Evolutionary conservation across 23 red algal species (phyloP).

Genomic region (Cyanidioschyzon merolae): DNA sequence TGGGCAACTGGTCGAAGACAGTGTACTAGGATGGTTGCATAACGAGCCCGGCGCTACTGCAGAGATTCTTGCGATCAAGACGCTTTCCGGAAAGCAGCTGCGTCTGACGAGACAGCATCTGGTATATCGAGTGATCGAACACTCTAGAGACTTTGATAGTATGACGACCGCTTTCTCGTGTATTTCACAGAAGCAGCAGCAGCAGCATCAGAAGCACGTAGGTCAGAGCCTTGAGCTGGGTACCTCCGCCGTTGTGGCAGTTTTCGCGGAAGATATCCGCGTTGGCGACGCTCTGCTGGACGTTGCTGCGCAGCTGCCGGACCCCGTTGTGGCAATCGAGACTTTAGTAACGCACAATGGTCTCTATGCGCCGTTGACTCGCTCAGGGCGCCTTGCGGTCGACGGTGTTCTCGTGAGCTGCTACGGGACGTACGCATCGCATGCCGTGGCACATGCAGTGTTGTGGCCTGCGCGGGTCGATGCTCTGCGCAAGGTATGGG

Average conservation of each 20-base stretch:
- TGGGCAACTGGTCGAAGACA: not conserved
- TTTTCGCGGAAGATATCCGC: not conserved
- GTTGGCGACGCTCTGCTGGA: not conserved
- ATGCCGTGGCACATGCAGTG: conserved; percentile 15
- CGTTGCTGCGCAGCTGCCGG: not conserved
- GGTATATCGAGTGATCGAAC: not conserved
- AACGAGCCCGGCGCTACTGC: not conserved
- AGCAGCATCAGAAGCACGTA: not conserved
- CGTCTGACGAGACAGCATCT: not conserved
- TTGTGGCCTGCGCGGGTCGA: not conserved
- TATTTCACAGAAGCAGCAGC: not conserved
- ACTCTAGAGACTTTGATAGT: too few relatives aligned
- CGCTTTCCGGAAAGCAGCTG: not conserved
- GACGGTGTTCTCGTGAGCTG: conserved; percentile 19
- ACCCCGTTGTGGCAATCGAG: not conserved
- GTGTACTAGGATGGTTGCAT: not conserved
- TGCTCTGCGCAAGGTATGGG: not conserved
- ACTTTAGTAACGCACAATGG: not conserved
- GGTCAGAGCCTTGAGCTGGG: not conserved
- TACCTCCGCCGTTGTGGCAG: not conserved
- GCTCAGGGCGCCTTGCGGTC: conserved; percentile 16
- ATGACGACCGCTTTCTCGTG: too few relatives aligned
- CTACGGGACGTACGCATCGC: conserved; percentile 12
- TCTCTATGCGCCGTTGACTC: conserved; percentile 20
- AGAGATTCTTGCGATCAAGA: not conserved